phyloP scores from a whole-genome alignment of 2,329 filamentous ascomycete genomes.

The Periconia sp. region DNA sequence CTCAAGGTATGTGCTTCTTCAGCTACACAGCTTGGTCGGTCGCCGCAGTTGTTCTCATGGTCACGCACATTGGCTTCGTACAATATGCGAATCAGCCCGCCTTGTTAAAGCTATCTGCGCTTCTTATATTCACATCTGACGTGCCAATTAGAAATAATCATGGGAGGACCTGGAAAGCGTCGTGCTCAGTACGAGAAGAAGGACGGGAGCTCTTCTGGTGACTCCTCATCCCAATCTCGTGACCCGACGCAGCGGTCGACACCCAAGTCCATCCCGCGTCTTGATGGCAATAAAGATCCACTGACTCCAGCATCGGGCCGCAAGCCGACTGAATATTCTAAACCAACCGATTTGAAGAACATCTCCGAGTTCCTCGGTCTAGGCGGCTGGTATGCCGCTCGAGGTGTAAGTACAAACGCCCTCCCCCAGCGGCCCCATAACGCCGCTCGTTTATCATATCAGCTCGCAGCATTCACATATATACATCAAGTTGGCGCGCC shows the following conservation, averaged over 20 bases:
- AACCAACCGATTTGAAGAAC: conserved; percentile 39
- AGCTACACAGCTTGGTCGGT: too few species aligned
- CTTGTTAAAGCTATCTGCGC: too few species aligned
- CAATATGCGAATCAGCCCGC: too few species aligned
- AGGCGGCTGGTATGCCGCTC: conserved; percentile 41
- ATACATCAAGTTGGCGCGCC: not conserved
- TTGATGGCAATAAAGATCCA: conserved; percentile 45
- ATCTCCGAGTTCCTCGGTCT: conserved; percentile 44
- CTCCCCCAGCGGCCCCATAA: too few species aligned
- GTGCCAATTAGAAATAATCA: conserved; percentile 27
- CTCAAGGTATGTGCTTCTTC: conserved; percentile 9
- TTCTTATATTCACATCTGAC: conserved; percentile 22
- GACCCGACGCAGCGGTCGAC: conserved; percentile 32
- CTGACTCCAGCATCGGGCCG: conserved; percentile 3
- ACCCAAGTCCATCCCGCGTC: conserved; percentile 34
- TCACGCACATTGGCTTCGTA: not conserved
- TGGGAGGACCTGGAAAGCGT: conserved; percentile 47
- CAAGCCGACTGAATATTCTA: conserved; percentile 30
- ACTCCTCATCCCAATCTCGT: conserved; percentile 32
- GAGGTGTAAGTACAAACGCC: conserved; percentile 44
- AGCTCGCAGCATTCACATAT: too few species aligned
- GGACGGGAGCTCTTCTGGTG: conserved; percentile 26
- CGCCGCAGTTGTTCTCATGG: not conserved
- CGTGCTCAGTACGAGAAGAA: conserved; percentile 38
- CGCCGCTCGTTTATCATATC: too few species aligned